phyloP scores from a whole-genome alignment of 768 basidiomycete genomes.

The Boletus tomentosulus region DNA sequence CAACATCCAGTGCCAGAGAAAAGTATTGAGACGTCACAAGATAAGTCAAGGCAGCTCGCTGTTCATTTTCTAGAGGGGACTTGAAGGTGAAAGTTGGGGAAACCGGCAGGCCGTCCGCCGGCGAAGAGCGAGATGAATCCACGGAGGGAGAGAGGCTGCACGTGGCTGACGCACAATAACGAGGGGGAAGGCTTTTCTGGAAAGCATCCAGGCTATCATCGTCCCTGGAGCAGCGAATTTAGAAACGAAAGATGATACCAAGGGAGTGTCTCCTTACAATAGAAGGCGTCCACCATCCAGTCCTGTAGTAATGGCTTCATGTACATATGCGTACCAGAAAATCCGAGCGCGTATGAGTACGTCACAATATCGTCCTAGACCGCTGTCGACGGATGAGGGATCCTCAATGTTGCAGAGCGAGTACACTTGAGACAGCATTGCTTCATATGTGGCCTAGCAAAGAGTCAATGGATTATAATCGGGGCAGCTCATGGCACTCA shows the following conservation, averaged over 20 bases:
- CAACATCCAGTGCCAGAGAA: conserved; percentile 69
- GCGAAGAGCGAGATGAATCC: conserved; percentile 33
- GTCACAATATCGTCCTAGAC: conserved; percentile 54
- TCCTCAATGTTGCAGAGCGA: conserved; percentile 60
- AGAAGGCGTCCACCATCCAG: conserved; percentile 81
- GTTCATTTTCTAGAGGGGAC: conserved; percentile 24
- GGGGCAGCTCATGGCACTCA: conserved; percentile 1
- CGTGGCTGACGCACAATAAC: conserved; percentile 29
- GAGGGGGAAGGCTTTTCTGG: conserved; percentile 55
- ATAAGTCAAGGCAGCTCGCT: conserved; percentile 41
- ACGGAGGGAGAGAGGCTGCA: conserved; percentile 32
- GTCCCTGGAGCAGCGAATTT: conserved; percentile 39
- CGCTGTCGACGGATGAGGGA: conserved; percentile 43
- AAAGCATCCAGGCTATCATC: conserved; percentile 76
- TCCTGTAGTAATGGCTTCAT: conserved; percentile 80
- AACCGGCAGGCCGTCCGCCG: conserved; percentile 21
- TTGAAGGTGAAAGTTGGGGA: conserved; percentile 23
- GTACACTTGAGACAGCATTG: conserved; percentile 77
- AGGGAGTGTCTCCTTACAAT: conserved; percentile 48
- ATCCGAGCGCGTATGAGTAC: conserved; percentile 65
- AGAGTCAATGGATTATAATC: conserved; percentile 4
- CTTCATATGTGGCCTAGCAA: conserved; percentile 66
- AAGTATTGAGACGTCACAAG: conserved; percentile 57
- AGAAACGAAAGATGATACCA: background rate
- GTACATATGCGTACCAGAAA: conserved; percentile 86